Base-by-base conservation (phyloP, 1,284 basidiomycete genomes). In the Tylopilus sp. region DNA sequence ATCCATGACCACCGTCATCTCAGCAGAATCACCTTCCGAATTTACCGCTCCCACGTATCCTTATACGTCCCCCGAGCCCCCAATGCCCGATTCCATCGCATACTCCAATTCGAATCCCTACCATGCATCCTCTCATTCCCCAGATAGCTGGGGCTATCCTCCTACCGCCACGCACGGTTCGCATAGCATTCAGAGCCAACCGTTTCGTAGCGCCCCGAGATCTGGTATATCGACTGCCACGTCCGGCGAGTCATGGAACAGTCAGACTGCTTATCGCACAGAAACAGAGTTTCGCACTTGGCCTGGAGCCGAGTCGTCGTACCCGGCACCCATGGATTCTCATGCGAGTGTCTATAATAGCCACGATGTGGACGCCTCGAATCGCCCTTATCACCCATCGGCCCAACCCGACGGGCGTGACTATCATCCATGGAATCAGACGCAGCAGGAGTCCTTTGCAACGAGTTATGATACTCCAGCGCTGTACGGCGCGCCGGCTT, bases 111-210 rank as follows among this genome's bases (percentile, higher is more conserved):
- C 66, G 15, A 45, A 48, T 38, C 21, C 55, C 30, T 71, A 65
- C 54, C 53, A 47, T 38, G 34, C 72, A 12, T 61, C 71, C 14
- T 75, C 77, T 57, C 67, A 66, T 37, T 60, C 72, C 24, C 60
- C 71, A 35, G 68, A 77, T 30, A 63, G 73, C 36, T 83, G 83
- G 83, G 73, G 71, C 15, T 85, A 85, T 59, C 59, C 77, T 18
- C 65, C 73, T 21, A 59, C 73, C 37, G 59, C 62, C 9, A 50
- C 75, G 20, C 65, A 72, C 29, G 68, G 76, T 28, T 72, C 74
- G 50, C 70, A 78, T n/a, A 68, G 63, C 31, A 78, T 76, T 54
- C 76, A 77, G 28, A 76, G 74, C 53, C 76, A 78, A 2, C 76
- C 77, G 15, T 74, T 80, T 54, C 72, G 76, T 20, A 63, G 61